Base-by-base conservation (phyloP, 2,329 filamentous ascomycete genomes). In the Ramichloridium luteum region DNA sequence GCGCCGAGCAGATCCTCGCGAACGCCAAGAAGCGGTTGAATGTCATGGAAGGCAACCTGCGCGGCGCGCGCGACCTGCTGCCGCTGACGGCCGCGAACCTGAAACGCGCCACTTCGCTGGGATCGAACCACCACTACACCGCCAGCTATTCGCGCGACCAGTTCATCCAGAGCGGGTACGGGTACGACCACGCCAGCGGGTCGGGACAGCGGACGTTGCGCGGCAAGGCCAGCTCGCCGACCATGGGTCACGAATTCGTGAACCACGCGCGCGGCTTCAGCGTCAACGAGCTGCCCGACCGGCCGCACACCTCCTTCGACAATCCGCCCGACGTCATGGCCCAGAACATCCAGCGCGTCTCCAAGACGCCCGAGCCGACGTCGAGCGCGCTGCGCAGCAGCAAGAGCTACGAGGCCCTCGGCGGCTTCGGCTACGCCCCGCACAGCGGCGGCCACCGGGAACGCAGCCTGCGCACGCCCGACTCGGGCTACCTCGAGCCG, bases 41-140 rank as follows among this genome's bases (percentile, higher is more conserved):
- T 51, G 84, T 82, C 17, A 93, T 94, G 85, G 88, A 94, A 58
- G 84, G 80, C 22, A 94, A 94, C 46, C 65, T 94, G 13, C 77
- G 70, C 35, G 77, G 83, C 38, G 86, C 84, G 16, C 73, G 83
- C 46, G 53, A 55, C 29, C 39, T 55, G 11, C 49, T 53, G n/a
- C 53, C 54, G 3, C 37, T 57, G 41, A 57, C 54, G 4, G 46
- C 51, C 3, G 54, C 54, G n/a, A 57, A 57, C 28, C 39, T 57
- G 20, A 52, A 56, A 38, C 49, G 54, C 11, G 54, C 54, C 17
- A 50, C 53, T 9, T 57, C 55, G 5, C 34, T 55, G 51, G 39
- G 39, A 5, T 46, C 44, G 5, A 28, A 37, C n/a, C 20, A 39
- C 13, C 33, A 39, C 25, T 32, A 35, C 35, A 22, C 27, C 13